A percentile compares a stretch with the other conserved stretches of the same genome.
These are phyloP conservation scores for Chernovozyma sophiae-reginae DNA, from an alignment of 1,139 yeast species.

Conservation along the genomic window DNA sequence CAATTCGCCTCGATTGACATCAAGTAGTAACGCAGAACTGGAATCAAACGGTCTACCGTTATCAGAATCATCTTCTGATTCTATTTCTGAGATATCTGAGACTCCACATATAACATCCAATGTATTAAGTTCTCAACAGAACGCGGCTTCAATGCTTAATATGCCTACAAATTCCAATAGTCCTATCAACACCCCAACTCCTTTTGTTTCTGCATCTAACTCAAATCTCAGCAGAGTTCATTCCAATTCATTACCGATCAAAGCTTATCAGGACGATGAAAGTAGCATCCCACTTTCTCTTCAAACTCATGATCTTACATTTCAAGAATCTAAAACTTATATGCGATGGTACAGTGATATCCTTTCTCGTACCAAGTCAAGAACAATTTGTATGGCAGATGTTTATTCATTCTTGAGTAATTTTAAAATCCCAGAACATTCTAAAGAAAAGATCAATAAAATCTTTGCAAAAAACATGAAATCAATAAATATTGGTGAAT, in stretches of 20 bases:
- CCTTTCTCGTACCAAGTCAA: slow-evolving; percentile 50
- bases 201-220: slow-evolving; percentile 2
- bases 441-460: slow-evolving; percentile 42
- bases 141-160: slow-evolving; percentile 2
- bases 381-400: slow-evolving; percentile 56
- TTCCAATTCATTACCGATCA: neutral
- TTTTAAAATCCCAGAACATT: slow-evolving; percentile 45
- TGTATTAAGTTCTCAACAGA: neutral
- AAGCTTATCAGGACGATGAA: slow-evolving; percentile 10
- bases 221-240: slow-evolving; percentile 4
- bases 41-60: neutral
- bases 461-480: slow-evolving; percentile 48
- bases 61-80: neutral
- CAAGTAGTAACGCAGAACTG: neutral
- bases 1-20: neutral
- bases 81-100: neutral
- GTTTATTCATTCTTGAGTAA: slow-evolving; percentile 61
- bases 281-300: slow-evolving; percentile 54
- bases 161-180: neutral
- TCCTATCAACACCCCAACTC: neutral
- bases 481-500: slow-evolving; percentile 67
- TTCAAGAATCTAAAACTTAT: slow-evolving; percentile 66
- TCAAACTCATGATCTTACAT: slow-evolving; percentile 56
- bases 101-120: neutral
- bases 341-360: slow-evolving; percentile 76